Evolutionary conservation across 345 rosid genomes (phyloP).

Genomic region (Syzygium oleosum): DNA sequence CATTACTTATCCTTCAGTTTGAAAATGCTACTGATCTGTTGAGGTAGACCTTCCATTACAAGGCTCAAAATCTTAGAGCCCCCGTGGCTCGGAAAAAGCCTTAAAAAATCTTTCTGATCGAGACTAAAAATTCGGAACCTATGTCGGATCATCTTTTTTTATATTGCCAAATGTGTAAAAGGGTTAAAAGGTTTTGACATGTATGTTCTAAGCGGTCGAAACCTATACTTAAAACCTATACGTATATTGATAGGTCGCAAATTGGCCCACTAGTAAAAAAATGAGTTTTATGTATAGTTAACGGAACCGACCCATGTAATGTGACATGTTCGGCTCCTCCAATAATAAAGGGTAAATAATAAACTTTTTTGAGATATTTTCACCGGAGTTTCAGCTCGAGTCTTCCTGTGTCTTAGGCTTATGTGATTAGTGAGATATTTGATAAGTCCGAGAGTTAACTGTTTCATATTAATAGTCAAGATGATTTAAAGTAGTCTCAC

Average conservation of each 20-base stretch:
- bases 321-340: accelerated
- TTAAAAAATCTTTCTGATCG: not conserved
- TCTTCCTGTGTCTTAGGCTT: not conserved
- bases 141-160: not conserved
- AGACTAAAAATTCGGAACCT: not conserved
- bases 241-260: not conserved
- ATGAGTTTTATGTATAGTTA: not conserved
- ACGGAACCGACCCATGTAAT: not conserved
- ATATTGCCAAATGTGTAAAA: not conserved
- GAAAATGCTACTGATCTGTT: too few species aligned
- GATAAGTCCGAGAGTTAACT: not conserved
- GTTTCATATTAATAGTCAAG: not conserved
- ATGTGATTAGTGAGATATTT: not conserved
- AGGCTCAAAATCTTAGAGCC: not conserved
- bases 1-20: not conserved
- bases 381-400: not conserved
- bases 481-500: not conserved
- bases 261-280: not conserved
- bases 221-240: not conserved
- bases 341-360: not conserved
- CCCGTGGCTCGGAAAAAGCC: not conserved
- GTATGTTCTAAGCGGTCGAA: not conserved
- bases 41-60: not conserved
- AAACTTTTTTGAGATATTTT: not conserved
- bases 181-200: not conserved